Evolutionary conservation across 2,329 filamentous ascomycete species (phyloP).

Genomic region (Hypoxylon sp.): DNA sequence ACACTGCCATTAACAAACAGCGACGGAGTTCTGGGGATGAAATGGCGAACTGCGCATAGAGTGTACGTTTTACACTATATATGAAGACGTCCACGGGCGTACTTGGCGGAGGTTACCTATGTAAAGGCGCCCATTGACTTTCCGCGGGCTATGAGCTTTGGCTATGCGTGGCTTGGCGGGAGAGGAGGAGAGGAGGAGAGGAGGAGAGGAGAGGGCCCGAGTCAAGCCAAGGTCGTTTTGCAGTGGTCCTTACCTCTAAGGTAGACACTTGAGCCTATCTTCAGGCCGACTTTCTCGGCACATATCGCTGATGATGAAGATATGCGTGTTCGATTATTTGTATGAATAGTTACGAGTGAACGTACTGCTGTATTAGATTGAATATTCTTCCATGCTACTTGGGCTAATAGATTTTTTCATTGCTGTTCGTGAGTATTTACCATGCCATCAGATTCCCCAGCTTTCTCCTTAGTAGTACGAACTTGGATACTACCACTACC

Average conservation of each 20-base stretch:
- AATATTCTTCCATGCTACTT: not conserved
- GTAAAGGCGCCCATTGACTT: not conserved
- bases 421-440: not conserved
- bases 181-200: not conserved
- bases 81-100: not conserved
- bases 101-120: not conserved
- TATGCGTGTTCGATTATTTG: constrained; percentile 31
- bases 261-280: constrained; percentile 48
- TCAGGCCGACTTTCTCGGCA: constrained; percentile 62
- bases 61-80: not conserved
- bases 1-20: constrained; percentile 3
- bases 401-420: not conserved
- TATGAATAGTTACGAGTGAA: constrained; percentile 22
- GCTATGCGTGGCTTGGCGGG: not conserved
- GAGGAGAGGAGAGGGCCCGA: not conserved
- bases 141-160: not conserved
- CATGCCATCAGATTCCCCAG: not conserved
- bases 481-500: not conserved
- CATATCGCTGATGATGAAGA: constrained; percentile 62
- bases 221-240: not conserved
- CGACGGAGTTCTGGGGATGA: not conserved
- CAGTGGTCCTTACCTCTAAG: not conserved
- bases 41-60: not conserved
- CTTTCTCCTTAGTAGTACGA: not conserved
- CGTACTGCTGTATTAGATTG: not conserved